phyloP scores from a whole-genome alignment of 768 basidiomycete species.

The Serpula lacrymans region DNA sequence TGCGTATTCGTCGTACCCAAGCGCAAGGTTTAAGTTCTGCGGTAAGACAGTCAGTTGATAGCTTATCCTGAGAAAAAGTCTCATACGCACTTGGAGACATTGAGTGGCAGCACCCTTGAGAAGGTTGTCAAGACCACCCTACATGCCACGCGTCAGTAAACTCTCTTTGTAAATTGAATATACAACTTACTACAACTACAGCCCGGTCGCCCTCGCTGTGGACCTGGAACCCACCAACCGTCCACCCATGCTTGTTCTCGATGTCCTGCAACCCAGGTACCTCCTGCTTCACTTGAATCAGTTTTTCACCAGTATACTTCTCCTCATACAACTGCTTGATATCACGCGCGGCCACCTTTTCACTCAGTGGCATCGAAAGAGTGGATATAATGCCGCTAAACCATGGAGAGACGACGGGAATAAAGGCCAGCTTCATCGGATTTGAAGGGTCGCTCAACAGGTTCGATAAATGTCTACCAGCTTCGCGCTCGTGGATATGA shows the following conservation, averaged over 20 bases:
- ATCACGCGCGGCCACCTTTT: slow-evolving; percentile 66
- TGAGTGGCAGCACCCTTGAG: slow-evolving; percentile 99
- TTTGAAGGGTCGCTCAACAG: slow-evolving; percentile 39
- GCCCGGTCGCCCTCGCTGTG: slow-evolving; percentile 86
- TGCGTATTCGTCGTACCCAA: slow-evolving; percentile 82
- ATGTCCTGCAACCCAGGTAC: slow-evolving; percentile 76
- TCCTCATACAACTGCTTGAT: slow-evolving; percentile 71
- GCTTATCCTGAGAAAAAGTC: background rate
- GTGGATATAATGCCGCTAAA: slow-evolving; percentile 95
- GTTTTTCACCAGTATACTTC: slow-evolving; percentile 70
- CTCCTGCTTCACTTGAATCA: slow-evolving; percentile 64
- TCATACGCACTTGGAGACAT: slow-evolving; percentile 78
- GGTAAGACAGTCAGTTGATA: background rate
- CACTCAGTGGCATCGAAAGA: slow-evolving; percentile 73
- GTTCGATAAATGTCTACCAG: slow-evolving; percentile 73
- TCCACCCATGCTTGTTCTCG: slow-evolving; percentile 84
- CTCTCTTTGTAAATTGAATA: slow-evolving; percentile 2
- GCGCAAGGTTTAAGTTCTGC: slow-evolving; percentile 85
- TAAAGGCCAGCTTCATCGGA: slow-evolving; percentile 68
- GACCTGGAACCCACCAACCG: slow-evolving; percentile 90
- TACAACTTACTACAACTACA: slow-evolving; percentile 78
- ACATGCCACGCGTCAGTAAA: background rate
- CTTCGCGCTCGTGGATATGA: slow-evolving; percentile 99
- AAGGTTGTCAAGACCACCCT: slow-evolving; percentile 95
- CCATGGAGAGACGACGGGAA: slow-evolving; percentile 88